Evolutionary conservation across 2,329 filamentous ascomycete species (phyloP).

Genomic region (Diaporthe sp.): DNA sequence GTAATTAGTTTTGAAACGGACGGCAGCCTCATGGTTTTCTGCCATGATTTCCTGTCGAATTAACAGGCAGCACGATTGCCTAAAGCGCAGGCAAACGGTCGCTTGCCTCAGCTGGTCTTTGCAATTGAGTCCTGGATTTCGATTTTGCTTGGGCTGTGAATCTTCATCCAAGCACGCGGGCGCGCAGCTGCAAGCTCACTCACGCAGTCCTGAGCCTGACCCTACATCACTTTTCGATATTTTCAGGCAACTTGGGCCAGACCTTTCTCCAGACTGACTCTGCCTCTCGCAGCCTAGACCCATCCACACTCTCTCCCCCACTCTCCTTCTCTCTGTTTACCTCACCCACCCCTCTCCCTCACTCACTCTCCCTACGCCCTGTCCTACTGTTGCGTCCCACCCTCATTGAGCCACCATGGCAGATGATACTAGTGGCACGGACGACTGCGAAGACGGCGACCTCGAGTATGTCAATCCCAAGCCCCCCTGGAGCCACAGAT

Average conservation of each 20-base stretch:
- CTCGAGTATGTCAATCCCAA: not conserved
- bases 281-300: too few species aligned
- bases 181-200: not conserved
- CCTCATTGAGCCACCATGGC: not conserved
- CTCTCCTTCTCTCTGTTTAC: too few species aligned
- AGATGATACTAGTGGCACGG: not conserved
- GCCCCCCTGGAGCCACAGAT: fast-evolving
- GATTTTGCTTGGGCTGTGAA: not conserved
- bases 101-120: not conserved
- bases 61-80: not conserved
- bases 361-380: too few species aligned
- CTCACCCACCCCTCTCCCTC: too few species aligned
- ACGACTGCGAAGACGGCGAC: not conserved
- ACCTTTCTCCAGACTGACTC: too few species aligned
- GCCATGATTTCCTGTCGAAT: not conserved
- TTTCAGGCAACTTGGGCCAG: too few species aligned
- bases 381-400: not conserved
- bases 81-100: not conserved
- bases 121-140: not conserved
- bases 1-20: not conserved
- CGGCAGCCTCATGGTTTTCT: too few species aligned
- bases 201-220: not conserved
- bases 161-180: not conserved
- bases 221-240: not conserved
- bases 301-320: too few species aligned